Evolutionary conservation across 768 basidiomycete genomes (phyloP), one percentile per base, ranked within the genome.

Genomic region (Leccinum subtestaceum): DNA sequence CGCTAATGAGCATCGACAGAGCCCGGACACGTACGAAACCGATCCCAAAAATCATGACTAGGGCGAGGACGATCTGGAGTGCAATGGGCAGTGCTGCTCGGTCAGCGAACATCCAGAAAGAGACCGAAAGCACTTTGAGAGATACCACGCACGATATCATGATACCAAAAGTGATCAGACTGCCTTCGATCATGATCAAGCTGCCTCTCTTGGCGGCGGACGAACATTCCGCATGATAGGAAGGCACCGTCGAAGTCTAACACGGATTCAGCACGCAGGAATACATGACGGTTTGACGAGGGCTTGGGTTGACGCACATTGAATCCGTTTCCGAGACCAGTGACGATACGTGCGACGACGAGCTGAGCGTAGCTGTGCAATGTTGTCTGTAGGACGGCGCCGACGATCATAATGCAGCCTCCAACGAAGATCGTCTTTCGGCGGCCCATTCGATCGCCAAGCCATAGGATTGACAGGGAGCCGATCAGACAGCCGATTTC

Each of bases 401-500:
- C 87, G 36, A 83, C 73, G 51, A 84, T 79, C 82, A 86, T 86
- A 53, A 87, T 77, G 23, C 80, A 65, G 9, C 81, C 81, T 21
- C 86, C 87, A 11, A 85, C 57, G 40, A 79, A 71, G 27, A 88
- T 88, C 2, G 84, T 83, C 52, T 75, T 77, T 36, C 83, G 78
- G 53, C 87, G 78, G 4, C 87, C 87, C 3, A 87, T 73, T 51
- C 70, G 70, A 71, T 89, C 87, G 7, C 86, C 77, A 23, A 87
- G 67, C 81, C 83, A 78, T 3, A 88, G 71, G 56, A 85, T 88
- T 1, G 82, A 83, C 45, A 89, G 65, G 4, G 86, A 85, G 6
- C 87, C 87, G 17, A 80, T 65, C 51, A 89, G 74, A 63, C 86
- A 88, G 6, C 87, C 86, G 23, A 87, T 75, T 76, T 87, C 84